These are phyloP conservation scores for Citrullus mucosospermus DNA, from an alignment of 306 rosid species.

Conservation along the genomic window DNA sequence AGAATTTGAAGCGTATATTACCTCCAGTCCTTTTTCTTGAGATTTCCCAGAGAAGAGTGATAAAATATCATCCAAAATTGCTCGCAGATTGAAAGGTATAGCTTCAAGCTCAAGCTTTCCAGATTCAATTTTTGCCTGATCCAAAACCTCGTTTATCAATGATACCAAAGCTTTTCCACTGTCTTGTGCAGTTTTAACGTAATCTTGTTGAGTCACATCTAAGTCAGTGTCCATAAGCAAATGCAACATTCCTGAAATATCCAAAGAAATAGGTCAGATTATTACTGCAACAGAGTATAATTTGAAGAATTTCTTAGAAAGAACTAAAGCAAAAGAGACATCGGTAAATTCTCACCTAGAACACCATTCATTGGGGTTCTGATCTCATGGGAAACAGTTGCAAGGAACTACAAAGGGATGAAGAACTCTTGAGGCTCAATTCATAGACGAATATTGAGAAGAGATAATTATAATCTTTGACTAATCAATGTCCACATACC, in stretches of 20 bases:
- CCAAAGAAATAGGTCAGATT: slow-evolving; percentile 9
- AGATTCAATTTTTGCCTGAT: slow-evolving; percentile 92
- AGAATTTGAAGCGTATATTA: slow-evolving; percentile 22
- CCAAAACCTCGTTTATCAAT: slow-evolving; percentile 85
- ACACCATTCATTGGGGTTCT: slow-evolving; percentile 99
- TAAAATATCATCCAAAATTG: slow-evolving; percentile 79
- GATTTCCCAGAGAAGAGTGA: slow-evolving; percentile 90
- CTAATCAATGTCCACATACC: slow-evolving; percentile 28
- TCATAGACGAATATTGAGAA: background rate
- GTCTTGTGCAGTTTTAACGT: slow-evolving; percentile 76
- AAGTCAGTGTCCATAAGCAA: slow-evolving; percentile 95
- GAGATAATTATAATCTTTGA: background rate
- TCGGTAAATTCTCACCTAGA: slow-evolving; percentile 50
- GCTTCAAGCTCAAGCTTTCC: slow-evolving; percentile 96
- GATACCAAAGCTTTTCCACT: slow-evolving; percentile 97
- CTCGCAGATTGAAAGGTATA: slow-evolving; percentile 57
- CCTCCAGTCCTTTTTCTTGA: slow-evolving; percentile 93
- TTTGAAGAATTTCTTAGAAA: slow-evolving; percentile 2
- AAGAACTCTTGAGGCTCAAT: slow-evolving; percentile 1
- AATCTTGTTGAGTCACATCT: slow-evolving; percentile 86
- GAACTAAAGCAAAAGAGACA: background rate
- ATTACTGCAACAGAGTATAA: background rate
- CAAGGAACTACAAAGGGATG: slow-evolving; percentile 64
- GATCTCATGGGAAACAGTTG: slow-evolving; percentile 97
- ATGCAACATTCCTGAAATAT: slow-evolving; percentile 82